Conservation (phyloP, 2,329 filamentous ascomycete genomes). For the Nemania diffusa region DNA sequence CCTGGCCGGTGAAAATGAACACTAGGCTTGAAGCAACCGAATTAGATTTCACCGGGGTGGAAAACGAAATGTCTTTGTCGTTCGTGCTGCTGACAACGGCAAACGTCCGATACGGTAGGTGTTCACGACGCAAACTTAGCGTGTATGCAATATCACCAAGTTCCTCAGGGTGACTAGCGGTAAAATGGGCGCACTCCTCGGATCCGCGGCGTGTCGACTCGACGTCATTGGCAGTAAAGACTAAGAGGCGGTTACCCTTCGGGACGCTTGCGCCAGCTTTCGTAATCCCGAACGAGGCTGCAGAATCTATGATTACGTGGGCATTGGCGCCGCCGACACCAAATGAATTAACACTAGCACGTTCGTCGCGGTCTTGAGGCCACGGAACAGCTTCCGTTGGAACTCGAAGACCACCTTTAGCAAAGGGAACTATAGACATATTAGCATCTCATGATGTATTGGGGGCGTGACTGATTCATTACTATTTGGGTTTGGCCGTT, state of each 20-base stretch:
- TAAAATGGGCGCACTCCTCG: slow-evolving; percentile 25
- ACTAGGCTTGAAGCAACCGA: background rate
- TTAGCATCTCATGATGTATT: background rate
- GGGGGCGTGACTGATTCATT: background rate
- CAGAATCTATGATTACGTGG: slow-evolving; percentile 44
- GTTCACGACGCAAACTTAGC: slow-evolving; percentile 33
- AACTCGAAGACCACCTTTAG: slow-evolving; percentile 45
- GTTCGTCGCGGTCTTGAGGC: slow-evolving; percentile 43
- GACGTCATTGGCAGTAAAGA: slow-evolving; percentile 35
- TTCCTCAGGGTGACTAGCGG: slow-evolving; percentile 21
- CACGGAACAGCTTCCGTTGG: slow-evolving; percentile 48
- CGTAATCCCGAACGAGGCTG: slow-evolving; percentile 26
- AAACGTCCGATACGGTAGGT: slow-evolving; percentile 35
- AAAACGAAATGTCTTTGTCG: background rate
- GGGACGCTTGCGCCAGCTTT: background rate
- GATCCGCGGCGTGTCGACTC: slow-evolving; percentile 30
- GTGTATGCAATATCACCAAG: slow-evolving; percentile 37
- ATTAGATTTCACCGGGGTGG: background rate
- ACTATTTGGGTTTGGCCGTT: slow-evolving; percentile 47
- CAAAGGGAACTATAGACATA: slow-evolving; percentile 41
- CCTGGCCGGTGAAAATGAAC: slow-evolving; percentile 28
- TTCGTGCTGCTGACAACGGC: slow-evolving; percentile 16
- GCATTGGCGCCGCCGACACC: slow-evolving; percentile 53
- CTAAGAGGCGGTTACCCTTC: slow-evolving; percentile 25
- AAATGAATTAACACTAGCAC: slow-evolving; percentile 50